Evolutionary conservation across 371 early-diverging fungal genomes (phyloP).

Genomic region (Parasitella parasitica): DNA sequence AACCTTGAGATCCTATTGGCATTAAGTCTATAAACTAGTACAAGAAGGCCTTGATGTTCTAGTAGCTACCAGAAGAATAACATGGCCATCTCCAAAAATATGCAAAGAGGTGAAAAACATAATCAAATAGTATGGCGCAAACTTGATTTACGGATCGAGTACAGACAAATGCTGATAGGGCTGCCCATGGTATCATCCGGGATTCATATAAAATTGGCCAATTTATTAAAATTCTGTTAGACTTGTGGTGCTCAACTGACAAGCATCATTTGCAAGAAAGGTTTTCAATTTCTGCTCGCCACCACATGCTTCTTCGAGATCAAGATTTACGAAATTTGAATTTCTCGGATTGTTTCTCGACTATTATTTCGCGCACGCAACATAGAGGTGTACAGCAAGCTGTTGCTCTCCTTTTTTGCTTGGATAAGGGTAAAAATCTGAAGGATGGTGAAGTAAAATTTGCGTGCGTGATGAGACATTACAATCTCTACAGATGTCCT

Average conservation of each 20-base stretch:
- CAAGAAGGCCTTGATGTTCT: background rate
- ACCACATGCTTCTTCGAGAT: conserved; percentile 14
- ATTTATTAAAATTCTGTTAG: background rate
- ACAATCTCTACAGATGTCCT: background rate
- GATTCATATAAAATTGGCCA: background rate
- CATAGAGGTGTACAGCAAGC: conserved; percentile 2
- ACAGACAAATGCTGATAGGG: background rate
- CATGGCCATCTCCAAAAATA: background rate
- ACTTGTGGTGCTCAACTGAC: conserved; percentile 31
- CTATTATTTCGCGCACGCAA: conserved; percentile 2
- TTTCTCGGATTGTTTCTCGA: conserved; percentile 7
- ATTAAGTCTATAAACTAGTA: conserved; percentile 1
- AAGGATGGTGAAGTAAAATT: conserved; percentile 2
- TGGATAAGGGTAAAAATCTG: background rate
- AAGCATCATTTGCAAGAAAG: background rate
- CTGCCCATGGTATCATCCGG: conserved; percentile 1
- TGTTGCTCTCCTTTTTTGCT: background rate
- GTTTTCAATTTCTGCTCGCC: background rate
- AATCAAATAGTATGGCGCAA: background rate
- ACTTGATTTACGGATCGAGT: background rate
- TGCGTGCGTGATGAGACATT: background rate
- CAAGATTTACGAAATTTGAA: conserved; percentile 4
- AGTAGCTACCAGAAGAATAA: background rate
- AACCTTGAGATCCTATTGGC: background rate
- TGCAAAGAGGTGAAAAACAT: background rate